These are phyloP conservation scores for Tulasnella sp. DNA, from an alignment of 768 basidiomycete species.

Conservation along the genomic window DNA sequence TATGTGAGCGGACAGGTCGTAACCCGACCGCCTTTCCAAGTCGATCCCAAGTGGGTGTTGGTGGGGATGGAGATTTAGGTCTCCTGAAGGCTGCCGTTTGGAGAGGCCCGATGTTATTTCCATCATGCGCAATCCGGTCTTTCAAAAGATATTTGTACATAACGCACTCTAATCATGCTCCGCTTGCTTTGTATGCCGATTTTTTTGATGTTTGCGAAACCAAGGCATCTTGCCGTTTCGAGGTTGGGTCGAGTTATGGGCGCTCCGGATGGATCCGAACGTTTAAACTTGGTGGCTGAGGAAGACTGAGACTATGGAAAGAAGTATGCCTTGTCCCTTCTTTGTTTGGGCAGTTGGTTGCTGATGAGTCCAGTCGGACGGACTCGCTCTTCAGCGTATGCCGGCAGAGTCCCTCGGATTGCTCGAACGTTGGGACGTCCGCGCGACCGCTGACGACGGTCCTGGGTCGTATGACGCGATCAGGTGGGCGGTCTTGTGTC, in stretches of 20 bases:
- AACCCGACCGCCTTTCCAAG: slow-evolving; percentile 65
- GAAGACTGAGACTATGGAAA: background rate
- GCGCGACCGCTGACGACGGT: background rate
- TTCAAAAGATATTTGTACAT: background rate
- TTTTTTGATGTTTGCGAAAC: background rate
- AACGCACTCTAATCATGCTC: background rate
- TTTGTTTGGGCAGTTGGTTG: background rate
- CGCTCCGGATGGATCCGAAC: background rate
- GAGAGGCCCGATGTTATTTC: background rate
- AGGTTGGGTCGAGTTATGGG: background rate
- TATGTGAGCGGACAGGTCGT: slow-evolving; percentile 84
- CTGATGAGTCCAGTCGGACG: background rate
- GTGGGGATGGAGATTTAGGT: slow-evolving; percentile 72
- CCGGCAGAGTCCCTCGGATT: background rate
- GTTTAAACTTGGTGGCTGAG: background rate
- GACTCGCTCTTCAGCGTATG: background rate
- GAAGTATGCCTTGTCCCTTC: background rate
- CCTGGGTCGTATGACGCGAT: background rate
- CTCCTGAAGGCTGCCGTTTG: background rate
- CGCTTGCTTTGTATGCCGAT: background rate
- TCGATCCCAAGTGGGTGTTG: slow-evolving; percentile 66
- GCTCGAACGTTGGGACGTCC: background rate
- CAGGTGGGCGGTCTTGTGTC: background rate
- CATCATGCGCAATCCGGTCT: background rate
- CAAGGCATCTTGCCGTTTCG: background rate